Evolutionary conservation across 192 early-diverging fungal species (phyloP).

Genomic region (Linderina pennispora): DNA sequence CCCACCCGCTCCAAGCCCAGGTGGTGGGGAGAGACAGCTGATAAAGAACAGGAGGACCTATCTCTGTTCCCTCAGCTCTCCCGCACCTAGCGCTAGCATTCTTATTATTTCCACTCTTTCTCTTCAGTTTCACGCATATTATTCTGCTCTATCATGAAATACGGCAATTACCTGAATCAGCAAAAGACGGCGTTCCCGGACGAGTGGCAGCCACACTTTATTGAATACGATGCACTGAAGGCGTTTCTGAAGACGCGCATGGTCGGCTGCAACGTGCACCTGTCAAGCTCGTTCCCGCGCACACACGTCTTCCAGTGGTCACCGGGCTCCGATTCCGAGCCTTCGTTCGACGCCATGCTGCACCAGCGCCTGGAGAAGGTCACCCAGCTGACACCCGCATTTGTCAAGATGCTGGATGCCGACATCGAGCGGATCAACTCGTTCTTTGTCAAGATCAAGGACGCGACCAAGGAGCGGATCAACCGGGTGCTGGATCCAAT

Average conservation of each 20-base stretch:
- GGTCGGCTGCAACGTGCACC: conserved; percentile 49
- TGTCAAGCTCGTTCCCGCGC: conserved; percentile 32
- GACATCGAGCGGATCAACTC: conserved; percentile 57
- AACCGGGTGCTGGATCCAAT: conserved; percentile 10
- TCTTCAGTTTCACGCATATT: no score
- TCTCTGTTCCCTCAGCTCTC: no score
- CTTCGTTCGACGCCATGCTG: conserved; percentile 54
- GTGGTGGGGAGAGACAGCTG: no score
- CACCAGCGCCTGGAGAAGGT: conserved; percentile 50
- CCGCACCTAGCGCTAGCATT: no score
- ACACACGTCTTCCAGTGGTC: conserved; percentile 26
- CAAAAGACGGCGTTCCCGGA: conserved; percentile 56
- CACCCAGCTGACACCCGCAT: conserved; percentile 56
- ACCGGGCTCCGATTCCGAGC: conserved; percentile 7
- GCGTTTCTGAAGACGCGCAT: conserved; percentile 56
- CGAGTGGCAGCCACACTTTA: conserved; percentile 60
- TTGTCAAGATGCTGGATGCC: conserved; percentile 59
- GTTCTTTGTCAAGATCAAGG: conserved; percentile 44
- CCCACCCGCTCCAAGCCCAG: no score
- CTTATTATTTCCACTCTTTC: no score
- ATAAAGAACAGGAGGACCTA: no score
- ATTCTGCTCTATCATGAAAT: conserved; percentile 60
- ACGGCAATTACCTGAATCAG: conserved; percentile 63
- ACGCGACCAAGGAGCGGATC: conserved; percentile 14
- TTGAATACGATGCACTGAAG: conserved; percentile 70